These are phyloP conservation scores for Monosporascus sp. DNA, from an alignment of 2,329 filamentous ascomycete genomes.

Conservation along the genomic window DNA sequence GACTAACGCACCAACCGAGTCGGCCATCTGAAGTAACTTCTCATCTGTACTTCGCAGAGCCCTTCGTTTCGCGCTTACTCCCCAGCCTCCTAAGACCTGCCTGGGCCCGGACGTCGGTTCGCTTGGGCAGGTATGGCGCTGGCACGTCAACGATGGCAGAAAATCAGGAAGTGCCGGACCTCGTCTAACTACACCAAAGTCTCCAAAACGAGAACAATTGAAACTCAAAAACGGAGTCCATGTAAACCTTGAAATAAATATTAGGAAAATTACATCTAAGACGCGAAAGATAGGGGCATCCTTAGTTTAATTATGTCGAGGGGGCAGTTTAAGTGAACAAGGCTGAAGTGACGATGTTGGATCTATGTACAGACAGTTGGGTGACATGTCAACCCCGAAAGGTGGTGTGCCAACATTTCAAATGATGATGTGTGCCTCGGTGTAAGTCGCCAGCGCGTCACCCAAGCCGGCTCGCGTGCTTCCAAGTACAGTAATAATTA, in stretches of 20 bases:
- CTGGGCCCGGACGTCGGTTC: neutral
- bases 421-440: neutral
- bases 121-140: neutral
- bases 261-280: too few relatives aligned
- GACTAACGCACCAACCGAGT: conserved; percentile 44
- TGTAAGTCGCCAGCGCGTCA: too few relatives aligned
- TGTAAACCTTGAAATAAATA: too few relatives aligned
- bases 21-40: conserved; percentile 32
- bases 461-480: too few relatives aligned
- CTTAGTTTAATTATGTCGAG: neutral
- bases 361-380: neutral
- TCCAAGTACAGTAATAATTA: too few relatives aligned
- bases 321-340: neutral
- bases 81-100: neutral
- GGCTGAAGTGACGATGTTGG: neutral
- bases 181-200: neutral
- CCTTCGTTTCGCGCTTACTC: conserved; percentile 4
- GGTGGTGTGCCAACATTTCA: neutral
- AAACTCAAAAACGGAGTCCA: too few relatives aligned
- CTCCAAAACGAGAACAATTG: too few relatives aligned
- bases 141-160: too few relatives aligned
- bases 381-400: neutral
- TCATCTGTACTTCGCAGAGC: neutral
- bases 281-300: neutral
- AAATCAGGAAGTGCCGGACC: too few relatives aligned